Percentiles rank a stretch among this genome's conserved stretches.
These are phyloP conservation scores for Paracoccidioides brasiliensis DNA, from an alignment of 2,329 filamentous ascomycete species.

Conservation along the genomic window DNA sequence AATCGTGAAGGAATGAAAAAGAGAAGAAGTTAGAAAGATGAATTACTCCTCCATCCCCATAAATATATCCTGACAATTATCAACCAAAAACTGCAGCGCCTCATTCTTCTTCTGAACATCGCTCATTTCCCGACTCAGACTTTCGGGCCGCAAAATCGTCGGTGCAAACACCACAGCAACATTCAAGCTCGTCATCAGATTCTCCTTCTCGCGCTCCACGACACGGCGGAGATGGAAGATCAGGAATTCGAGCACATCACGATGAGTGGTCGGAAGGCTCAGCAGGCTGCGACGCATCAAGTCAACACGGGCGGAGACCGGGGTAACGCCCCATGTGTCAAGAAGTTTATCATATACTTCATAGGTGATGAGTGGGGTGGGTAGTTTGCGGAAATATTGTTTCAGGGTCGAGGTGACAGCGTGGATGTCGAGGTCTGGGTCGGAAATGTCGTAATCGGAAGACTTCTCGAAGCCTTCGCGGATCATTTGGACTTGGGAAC, in stretches of 20 bases:
- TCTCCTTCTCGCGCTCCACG: slow-evolving; percentile 67
- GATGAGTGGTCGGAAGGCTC: slow-evolving; percentile 68
- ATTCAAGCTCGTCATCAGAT: slow-evolving; percentile 94
- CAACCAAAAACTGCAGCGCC: slow-evolving; percentile 83
- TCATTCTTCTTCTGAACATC: slow-evolving; percentile 91
- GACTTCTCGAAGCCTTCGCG: slow-evolving; percentile 78
- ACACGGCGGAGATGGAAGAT: slow-evolving; percentile 88
- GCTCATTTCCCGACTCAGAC: slow-evolving; percentile 84
- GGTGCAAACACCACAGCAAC: slow-evolving; percentile 94
- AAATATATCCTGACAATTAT: slow-evolving; percentile 77
- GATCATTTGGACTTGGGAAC: slow-evolving; percentile 77
- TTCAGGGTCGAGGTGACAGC: slow-evolving; percentile 91
- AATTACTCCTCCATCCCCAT: slow-evolving; percentile 25
- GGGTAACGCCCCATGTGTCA: slow-evolving; percentile 51
- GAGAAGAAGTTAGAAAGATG: neutral
- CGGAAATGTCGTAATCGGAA: slow-evolving; percentile 78
- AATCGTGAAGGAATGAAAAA: neutral
- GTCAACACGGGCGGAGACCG: slow-evolving; percentile 53
- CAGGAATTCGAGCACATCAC: slow-evolving; percentile 82
- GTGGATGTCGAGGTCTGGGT: slow-evolving; percentile 87
- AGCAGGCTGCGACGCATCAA: slow-evolving; percentile 63
- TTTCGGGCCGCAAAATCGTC: slow-evolving; percentile 87
- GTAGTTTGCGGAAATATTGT: slow-evolving; percentile 92
- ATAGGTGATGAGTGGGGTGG: slow-evolving; percentile 77
- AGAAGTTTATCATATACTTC: slow-evolving; percentile 83